Percentiles rank a stretch among this genome's conserved stretches.
Evolutionary conservation across 495 filamentous ascomycete species (phyloP).

Genomic region (Margaritispora aquatica): DNA sequence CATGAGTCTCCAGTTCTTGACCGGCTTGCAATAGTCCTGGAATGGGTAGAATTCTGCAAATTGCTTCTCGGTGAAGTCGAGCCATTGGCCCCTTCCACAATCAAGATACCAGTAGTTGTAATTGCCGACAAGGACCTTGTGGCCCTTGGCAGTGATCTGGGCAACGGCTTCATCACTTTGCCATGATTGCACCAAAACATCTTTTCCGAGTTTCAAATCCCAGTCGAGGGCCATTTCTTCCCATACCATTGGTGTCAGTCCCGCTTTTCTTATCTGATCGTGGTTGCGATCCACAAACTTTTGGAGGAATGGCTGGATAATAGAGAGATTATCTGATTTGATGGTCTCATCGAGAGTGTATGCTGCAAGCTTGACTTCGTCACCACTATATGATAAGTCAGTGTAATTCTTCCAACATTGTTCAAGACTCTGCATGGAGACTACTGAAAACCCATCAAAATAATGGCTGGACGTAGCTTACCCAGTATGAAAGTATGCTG

Average conservation of each 20-base stretch:
- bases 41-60: constrained; percentile 54
- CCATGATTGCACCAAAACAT: constrained; percentile 70
- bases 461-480: too few relatives aligned
- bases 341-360: constrained; percentile 69
- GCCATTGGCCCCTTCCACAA: constrained; percentile 73
- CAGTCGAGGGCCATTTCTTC: constrained; percentile 75
- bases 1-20: constrained; percentile 70
- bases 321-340: constrained; percentile 46
- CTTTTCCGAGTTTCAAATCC: constrained; percentile 61
- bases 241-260: constrained; percentile 68
- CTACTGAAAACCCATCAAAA: too few relatives aligned
- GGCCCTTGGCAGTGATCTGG: constrained; percentile 48
- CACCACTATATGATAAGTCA: constrained; percentile 37
- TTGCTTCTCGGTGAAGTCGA: constrained; percentile 51
- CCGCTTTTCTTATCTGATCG: constrained; percentile 44
- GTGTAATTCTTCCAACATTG: not conserved
- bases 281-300: constrained; percentile 63
- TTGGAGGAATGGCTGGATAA: constrained; percentile 66
- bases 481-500: constrained; percentile 73
- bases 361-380: constrained; percentile 71
- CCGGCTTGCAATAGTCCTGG: constrained; percentile 68
- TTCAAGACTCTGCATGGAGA: too few relatives aligned
- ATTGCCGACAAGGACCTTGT: constrained; percentile 64
- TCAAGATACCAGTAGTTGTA: constrained; percentile 82
- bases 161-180: constrained; percentile 48